These are phyloP conservation scores for Verticillium nubilum DNA, from an alignment of 2,329 filamentous ascomycete species.

Conservation along the genomic window DNA sequence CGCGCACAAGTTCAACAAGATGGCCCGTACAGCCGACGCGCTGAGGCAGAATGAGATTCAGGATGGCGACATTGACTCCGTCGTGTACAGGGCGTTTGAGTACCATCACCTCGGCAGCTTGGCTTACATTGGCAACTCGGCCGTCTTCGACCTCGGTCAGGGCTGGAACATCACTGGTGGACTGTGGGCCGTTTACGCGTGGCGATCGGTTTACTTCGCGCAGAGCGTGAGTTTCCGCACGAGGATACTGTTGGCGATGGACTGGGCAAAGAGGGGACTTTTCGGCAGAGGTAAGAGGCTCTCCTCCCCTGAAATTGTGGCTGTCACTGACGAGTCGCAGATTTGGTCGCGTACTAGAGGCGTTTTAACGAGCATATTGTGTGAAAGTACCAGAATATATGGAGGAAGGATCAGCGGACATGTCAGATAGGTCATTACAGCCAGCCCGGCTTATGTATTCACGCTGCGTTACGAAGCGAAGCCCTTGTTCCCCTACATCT, in stretches of 20 bases:
- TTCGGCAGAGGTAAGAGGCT: conserved; percentile 81
- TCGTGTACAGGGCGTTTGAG: conserved; percentile 90
- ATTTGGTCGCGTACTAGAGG: not conserved
- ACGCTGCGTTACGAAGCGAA: not conserved
- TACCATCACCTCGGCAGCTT: conserved; percentile 88
- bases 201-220: conserved; percentile 94
- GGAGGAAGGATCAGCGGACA: not conserved
- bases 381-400: not conserved
- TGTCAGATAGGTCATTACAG: not conserved
- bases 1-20: conserved; percentile 87
- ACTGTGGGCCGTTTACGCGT: conserved; percentile 88
- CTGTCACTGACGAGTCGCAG: not conserved
- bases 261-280: conserved; percentile 93
- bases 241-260: conserved; percentile 86
- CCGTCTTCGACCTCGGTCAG: conserved; percentile 82
- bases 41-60: conserved; percentile 73
- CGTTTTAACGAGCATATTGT: conserved; percentile 5
- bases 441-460: not conserved
- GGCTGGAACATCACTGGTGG: conserved; percentile 78
- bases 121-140: conserved; percentile 94
- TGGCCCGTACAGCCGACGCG: conserved; percentile 71
- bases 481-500: not conserved
- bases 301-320: not conserved
- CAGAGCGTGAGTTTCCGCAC: conserved; percentile 94
- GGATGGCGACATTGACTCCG: conserved; percentile 86